Evolutionary conservation across 2,329 filamentous ascomycete species (phyloP).

Genomic region (Cryphonectria carpinicola): DNA sequence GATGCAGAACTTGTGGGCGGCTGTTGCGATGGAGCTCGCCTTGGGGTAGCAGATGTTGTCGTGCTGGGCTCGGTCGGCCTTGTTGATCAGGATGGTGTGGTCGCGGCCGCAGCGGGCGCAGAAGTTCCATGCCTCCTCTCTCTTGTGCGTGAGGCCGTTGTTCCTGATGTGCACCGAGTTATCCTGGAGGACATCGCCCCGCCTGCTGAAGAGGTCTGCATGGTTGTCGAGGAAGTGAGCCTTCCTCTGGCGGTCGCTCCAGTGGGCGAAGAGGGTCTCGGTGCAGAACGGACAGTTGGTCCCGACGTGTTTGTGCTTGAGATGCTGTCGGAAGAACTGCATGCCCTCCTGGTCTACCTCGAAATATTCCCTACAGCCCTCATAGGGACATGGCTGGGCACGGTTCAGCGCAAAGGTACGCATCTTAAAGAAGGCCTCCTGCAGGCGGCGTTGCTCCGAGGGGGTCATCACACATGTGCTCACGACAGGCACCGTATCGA

Average conservation of each 20-base stretch:
- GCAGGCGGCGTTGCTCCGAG: conserved; percentile 44
- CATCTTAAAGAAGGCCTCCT: conserved; percentile 40
- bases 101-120: conserved; percentile 30
- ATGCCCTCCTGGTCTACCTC: conserved; percentile 35
- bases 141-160: conserved; percentile 12
- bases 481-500: conserved; percentile 41
- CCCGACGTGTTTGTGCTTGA: conserved; percentile 40
- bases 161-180: not conserved
- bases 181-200: conserved; percentile 16
- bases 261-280: conserved; percentile 37
- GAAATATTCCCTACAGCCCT: conserved; percentile 42
- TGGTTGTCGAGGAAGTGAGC: conserved; percentile 40
- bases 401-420: conserved; percentile 42
- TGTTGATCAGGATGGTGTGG: conserved; percentile 24
- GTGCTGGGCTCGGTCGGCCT: conserved; percentile 27
- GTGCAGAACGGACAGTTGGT: conserved; percentile 44
- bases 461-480: conserved; percentile 45
- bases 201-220: conserved; percentile 25
- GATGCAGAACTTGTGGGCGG: conserved; percentile 13
- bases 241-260: conserved; percentile 33
- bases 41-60: conserved; percentile 29
- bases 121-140: conserved; percentile 29
- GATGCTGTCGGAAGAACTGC: conserved; percentile 40
- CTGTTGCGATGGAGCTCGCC: not conserved
- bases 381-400: conserved; percentile 43